Evolutionary conservation across 176 grass and related monocot genomes (phyloP), one percentile per base, ranked within the genome.

Genomic region (Zoysia pacifica): DNA sequence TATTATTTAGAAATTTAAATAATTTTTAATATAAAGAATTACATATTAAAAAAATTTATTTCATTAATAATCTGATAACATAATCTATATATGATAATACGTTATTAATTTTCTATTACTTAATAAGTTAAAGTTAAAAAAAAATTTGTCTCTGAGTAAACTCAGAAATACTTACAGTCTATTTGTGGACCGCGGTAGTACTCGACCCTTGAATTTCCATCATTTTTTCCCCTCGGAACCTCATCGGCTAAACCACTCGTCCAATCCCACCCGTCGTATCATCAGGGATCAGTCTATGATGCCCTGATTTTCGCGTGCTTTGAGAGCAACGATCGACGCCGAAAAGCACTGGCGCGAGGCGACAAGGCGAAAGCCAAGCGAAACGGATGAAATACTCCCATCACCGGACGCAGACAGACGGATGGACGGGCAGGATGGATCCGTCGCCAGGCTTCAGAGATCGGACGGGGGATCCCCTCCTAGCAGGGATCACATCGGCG

Each of bases 401-500:
- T 88, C 70, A 75, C 14, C 79, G 9, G 74, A 60, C 37, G 37
- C 12, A 3, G 35, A 48, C 11, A 11, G 67, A 60, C 59, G 59
- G 19, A 28, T 28, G 28, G 28, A 28, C 28, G 28, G 28, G 28
- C 28, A 28, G 28, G 18, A 0, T 19, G 16, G 16, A 9, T 46
- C 77, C 53, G 41, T 41, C 28, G 28, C 75, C 69, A 6, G 48
- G 72, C 54, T 54, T 68, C 11, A 64, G 37, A 28, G 72, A 81
- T 81, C 82, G 67, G 66, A 73, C 65, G 59, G 50, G 82, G 28
- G 28, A 28, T 28, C 28, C 28, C 28, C 75, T 79, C 39, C 59
- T 19, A 28, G 28, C 56, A 7, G 77, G 65, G 42, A 77, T 85
- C 77, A 72, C 82, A 81, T 89, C 77, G n/a, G 42, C 36, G 5